Evolutionary conservation across 2,329 filamentous ascomycete species (phyloP), one percentile per base, ranked within the genome.

Genomic region (Teratosphaeria gauchensis): DNA sequence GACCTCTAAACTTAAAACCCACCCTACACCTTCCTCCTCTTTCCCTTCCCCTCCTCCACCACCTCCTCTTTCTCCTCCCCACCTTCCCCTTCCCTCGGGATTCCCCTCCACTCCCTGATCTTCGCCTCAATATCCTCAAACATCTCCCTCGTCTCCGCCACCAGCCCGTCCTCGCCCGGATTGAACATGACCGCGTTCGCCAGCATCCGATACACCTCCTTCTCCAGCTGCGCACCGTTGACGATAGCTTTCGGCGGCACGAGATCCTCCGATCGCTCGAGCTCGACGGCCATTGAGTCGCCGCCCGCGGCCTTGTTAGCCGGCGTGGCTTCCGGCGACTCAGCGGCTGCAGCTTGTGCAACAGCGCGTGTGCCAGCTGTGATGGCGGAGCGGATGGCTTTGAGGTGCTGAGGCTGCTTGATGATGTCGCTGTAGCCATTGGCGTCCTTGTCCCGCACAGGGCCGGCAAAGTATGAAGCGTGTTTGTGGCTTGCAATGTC

Each of bases 101-200:
- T 88, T 56, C 84, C 87, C 32, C 90, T 83, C 78, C 92, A 86
- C 65, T 88, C 86, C 46, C 82, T 84, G 16, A 95, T 82, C 21
- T 88, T 82, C 70, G 87, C 85, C 75, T 95, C 88, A 1, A 95
- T 89, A 72, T 92, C 89, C 60, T 88, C 81, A 67, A 90, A 95
- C 91, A 96, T 96, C 72, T 90, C 88, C 58, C 87, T 80, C 0
- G 92, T 91, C 69, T 95, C 90, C 60, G 89, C 87, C 33, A 96
- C 92, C 32, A 96, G 86, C 3, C 88, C 90, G 42, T 92, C 90
- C 73, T 95, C 90, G 62, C 95, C 90, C 0, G 89, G 86, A 67
- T 97, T 97, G 78, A 96, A 99, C 94, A 99, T 97, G 74, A 96
- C 88, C 19, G 94, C 92, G 69, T 97, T 97, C 65, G 91, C 90